These are phyloP conservation scores for Suillus spraguei DNA, from an alignment of 768 basidiomycete species.

Conservation along the genomic window DNA sequence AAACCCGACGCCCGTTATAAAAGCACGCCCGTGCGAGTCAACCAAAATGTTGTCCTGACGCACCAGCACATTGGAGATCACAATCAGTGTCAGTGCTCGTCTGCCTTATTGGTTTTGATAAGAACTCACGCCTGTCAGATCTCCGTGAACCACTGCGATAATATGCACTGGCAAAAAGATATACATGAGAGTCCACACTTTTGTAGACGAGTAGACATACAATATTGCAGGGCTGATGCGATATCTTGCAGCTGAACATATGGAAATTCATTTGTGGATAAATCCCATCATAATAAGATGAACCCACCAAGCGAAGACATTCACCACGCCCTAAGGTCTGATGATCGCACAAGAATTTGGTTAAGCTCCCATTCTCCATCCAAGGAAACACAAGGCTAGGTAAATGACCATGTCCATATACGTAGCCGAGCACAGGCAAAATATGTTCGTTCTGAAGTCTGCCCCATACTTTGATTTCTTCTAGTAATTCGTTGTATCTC, in stretches of 20 bases:
- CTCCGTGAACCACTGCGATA: conserved; percentile 10
- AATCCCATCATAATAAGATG: not conserved
- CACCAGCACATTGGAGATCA: not conserved
- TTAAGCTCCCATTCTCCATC: conserved; percentile 29
- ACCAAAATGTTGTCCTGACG: conserved; percentile 43
- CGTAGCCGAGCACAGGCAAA: conserved; percentile 32
- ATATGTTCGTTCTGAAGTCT: conserved; percentile 27
- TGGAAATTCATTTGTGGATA: not conserved
- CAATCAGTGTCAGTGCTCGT: too few relatives aligned
- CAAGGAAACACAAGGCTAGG: conserved; percentile 36
- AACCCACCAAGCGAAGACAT: not conserved
- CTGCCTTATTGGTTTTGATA: too few relatives aligned
- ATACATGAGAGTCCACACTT: not conserved
- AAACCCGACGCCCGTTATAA: conserved; percentile 47
- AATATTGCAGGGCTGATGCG: conserved; percentile 8
- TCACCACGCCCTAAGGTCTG: not conserved
- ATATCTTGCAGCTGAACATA: conserved; percentile 5
- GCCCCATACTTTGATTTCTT: conserved; percentile 29
- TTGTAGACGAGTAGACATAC: not conserved
- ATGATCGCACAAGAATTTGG: conserved; percentile 11
- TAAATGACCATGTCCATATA: conserved; percentile 30
- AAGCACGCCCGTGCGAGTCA: conserved; percentile 40
- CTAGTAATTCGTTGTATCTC: not conserved
- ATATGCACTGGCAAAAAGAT: conserved; percentile 2
- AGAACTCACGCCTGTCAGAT: conserved; percentile 5